Evolutionary conservation across 2,329 filamentous ascomycete genomes (phyloP), one percentile per base, ranked within the genome.

Genomic region (Hyphodiscus sp.): DNA sequence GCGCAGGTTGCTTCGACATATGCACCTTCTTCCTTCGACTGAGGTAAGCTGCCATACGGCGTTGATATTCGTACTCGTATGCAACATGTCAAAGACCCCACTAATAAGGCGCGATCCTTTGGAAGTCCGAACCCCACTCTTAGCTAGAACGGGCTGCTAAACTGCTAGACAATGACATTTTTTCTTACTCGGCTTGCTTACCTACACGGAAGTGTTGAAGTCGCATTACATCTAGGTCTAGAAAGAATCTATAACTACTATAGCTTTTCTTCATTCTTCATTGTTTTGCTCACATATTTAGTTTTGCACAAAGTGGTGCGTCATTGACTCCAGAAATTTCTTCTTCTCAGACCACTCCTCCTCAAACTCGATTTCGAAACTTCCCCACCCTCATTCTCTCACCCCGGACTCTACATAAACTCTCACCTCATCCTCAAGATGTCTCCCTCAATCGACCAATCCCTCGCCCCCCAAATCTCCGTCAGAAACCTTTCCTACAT

Each of bases 401-500:
- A 15, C 44, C 16, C 19, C 8, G 20, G 41, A 43, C 16, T 49
- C 20, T 20, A 42, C 20, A 41, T 33, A 15, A 19, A 16, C 15
- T 20, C 29, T 33, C 18, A 4, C 26, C 19, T 47, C 4, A 45
- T 55, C 49, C 45, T 18, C 46, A 23, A 41, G n/a, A 20, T 33
- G 19, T 33, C 23, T 41, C 20, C 33, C 9, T 49, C 33, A 15
- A 41, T 26, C 47, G 55, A 60, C 41, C 56, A 60, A 50, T 49
- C 51, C 43, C 44, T 51, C 26, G 66, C 65, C 26, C 66, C 67
- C 30, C 63, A 60, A 47, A 88, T 99, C 68, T 72, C 81, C 62
- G 86, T 94, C 63, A 82, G 77, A 41, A 74, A 84, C 70, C 83
- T 99, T 51, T 91, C 83, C 58, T 99, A 97, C 78, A 84, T 81